Base-by-base conservation (phyloP, 1,284 basidiomycete genomes). In the Xerocomus minutiporus region DNA sequence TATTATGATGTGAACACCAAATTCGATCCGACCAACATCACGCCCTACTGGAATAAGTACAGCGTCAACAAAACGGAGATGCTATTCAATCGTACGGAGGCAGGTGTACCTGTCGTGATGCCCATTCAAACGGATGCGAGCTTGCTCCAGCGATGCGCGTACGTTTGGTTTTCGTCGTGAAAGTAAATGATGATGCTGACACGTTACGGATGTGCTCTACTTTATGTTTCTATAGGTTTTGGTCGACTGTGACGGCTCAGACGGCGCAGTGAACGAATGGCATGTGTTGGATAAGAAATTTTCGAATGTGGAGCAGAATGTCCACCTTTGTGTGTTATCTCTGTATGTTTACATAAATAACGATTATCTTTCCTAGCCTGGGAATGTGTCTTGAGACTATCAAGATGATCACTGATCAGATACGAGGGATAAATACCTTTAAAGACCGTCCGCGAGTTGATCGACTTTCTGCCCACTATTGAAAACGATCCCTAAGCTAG, bases 61-160 rank as follows among this genome's bases (percentile, higher is more conserved):
- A 1, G 8, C 23, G 7, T 13, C 0, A 52, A 46, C 5, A 11
- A 47, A 6, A 58, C 56, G 13, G 68, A 68, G 15, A 69, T 69
- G 62, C 0, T 68, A 4, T 69, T 69, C 46, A 63, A 68, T 35
- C 41, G 42, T 6, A 66, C 65, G 0, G 57, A 55, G 17, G 48
- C 13, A 0, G 54, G 75, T 8, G 13, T 34, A 5, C 41, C 41
- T 2, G 8, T n/a, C 15, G 25, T 42, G 1, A 7, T 3, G n/a
- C 41, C 41, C 5, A 28, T 42, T 9, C 25, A 42, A n/a, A 42
- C 41, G 8, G 41, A 28, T 25, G 15, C 13, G 1, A 28, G 13
- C 13, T n/a, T 28, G 41, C 25, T 42, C 15, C 3, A 3, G 8
- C 41, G 41, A 25, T 40, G 39, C 12, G 20, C 11, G 39, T 40